phyloP scores from a whole-genome alignment of 805 yeast species.

The Brettanomyces anomalus region DNA sequence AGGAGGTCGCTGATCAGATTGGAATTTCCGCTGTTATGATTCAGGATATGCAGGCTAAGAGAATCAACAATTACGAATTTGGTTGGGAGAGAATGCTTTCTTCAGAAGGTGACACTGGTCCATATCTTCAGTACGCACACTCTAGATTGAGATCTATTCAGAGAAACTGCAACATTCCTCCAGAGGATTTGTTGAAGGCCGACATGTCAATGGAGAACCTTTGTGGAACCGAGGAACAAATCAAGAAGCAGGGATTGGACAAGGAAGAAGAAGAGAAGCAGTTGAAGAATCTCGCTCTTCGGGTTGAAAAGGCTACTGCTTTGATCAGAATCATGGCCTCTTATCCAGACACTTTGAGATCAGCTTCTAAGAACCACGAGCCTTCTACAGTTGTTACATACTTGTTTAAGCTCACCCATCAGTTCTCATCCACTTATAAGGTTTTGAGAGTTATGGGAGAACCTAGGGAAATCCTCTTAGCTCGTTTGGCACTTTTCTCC shows the following conservation, averaged over 20 bases:
- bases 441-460: slow-evolving; percentile 97
- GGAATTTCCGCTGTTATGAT: slow-evolving; percentile 98
- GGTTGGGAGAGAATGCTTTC: slow-evolving; percentile 98
- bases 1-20: slow-evolving; percentile 85
- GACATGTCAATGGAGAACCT: slow-evolving; percentile 22
- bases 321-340: slow-evolving; percentile 75
- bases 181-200: slow-evolving; percentile 19
- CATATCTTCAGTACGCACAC: slow-evolving; percentile 96
- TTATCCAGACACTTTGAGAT: slow-evolving; percentile 83
- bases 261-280: slow-evolving; percentile 23
- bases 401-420: slow-evolving; percentile 84
- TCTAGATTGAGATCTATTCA: slow-evolving; percentile 92
- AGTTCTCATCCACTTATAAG: slow-evolving; percentile 93
- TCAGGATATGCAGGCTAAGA: slow-evolving; percentile 97
- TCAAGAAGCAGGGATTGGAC: slow-evolving; percentile 15
- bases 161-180: slow-evolving; percentile 60
- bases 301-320: slow-evolving; percentile 30
- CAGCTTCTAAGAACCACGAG: slow-evolving; percentile 77
- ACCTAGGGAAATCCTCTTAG: slow-evolving; percentile 72
- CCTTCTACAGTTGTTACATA: slow-evolving; percentile 93
- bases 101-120: slow-evolving; percentile 99
- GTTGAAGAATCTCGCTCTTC: slow-evolving; percentile 21
- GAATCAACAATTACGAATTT: slow-evolving; percentile 92
- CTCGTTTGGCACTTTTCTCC: slow-evolving; percentile 85
- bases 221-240: slow-evolving; percentile 20